phyloP scores from a whole-genome alignment of 2,329 filamentous ascomycete genomes.

The Achaetomium macrosporum region DNA sequence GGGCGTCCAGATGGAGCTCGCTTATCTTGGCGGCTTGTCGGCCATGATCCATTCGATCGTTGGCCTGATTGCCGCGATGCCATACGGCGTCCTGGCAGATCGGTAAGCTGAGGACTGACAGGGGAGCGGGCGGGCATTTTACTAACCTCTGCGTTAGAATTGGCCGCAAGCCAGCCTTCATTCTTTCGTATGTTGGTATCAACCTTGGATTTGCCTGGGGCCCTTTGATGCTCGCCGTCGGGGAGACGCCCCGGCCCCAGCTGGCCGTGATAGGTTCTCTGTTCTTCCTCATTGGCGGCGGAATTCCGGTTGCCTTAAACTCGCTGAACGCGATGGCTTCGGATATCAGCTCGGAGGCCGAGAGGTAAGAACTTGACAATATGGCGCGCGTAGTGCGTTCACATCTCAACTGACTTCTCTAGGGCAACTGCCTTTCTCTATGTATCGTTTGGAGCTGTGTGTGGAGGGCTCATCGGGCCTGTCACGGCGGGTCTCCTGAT shows the following conservation, averaged over 20 bases:
- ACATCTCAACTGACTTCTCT: not conserved
- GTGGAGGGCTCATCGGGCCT: slow-evolving; percentile 16
- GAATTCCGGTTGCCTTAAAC: slow-evolving; percentile 21
- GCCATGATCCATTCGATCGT: slow-evolving; percentile 16
- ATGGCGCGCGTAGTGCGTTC: too few species aligned
- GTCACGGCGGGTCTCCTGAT: slow-evolving; percentile 19
- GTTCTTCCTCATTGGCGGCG: slow-evolving; percentile 22
- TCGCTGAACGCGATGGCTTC: slow-evolving; percentile 20
- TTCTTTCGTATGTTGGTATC: slow-evolving; percentile 19
- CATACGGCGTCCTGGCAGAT: slow-evolving; percentile 23
- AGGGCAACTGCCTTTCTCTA: slow-evolving; percentile 19
- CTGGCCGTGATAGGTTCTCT: slow-evolving; percentile 15
- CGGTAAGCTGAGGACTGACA: slow-evolving; percentile 7
- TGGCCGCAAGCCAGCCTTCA: slow-evolving; percentile 20
- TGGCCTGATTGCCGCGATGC: slow-evolving; percentile 15
- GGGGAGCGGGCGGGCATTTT: not conserved
- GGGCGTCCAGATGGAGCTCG: slow-evolving; percentile 19
- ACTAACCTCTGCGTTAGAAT: slow-evolving; percentile 12
- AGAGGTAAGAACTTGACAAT: too few species aligned
- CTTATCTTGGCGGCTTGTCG: slow-evolving; percentile 18
- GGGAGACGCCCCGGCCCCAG: slow-evolving; percentile 10
- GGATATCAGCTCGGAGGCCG: slow-evolving; percentile 18
- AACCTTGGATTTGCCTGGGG: slow-evolving; percentile 17
- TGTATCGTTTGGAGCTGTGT: slow-evolving; percentile 19
- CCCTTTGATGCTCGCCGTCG: slow-evolving; percentile 13